Evolutionary conservation across 2,329 filamentous ascomycete genomes (phyloP), one percentile per base, ranked within the genome.

Genomic region (Talaromyces sp.): DNA sequence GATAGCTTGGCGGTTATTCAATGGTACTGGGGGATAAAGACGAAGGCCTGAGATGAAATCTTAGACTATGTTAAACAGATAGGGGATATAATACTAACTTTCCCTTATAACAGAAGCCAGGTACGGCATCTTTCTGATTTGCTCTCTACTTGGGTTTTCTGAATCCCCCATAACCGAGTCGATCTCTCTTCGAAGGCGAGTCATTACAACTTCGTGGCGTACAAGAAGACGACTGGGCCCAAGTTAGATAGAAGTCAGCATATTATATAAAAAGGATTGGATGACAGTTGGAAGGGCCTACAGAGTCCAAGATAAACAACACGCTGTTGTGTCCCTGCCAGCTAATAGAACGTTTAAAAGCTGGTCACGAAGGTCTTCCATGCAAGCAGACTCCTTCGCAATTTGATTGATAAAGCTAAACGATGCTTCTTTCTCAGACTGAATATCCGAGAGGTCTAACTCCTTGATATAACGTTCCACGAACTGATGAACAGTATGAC

Each of bases 21-120:
- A 65, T 1, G 79, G 78, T 5, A 81, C 77, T 5, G 74, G 71
- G 1, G 78, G 74, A 64, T 78, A 77, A 1, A 80, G 67, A 15
- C 79, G 75, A 31, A 81, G 69, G 6, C 71, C 74, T 70, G 47
- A n/a, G 17, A 43, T 43, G 5, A 43, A n/a, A 43, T 43, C 4
- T n/a, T 7, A 43, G 38, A n/a, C 15, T 43, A 17, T n/a, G 13
- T 38, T 38, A 15, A 13, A n/a, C 3, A 8, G 15, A 8, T 1
- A 15, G 17, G 17, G 15, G 13, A 40, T 34, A 63, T 10, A 19
- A 25, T 47, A 67, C 68, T 5, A 15, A 72, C 71, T 79, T 70
- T 86, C 84, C 63, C 81, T 81, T 56, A 82, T 76, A 1, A 86
- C 80, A 29, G 79, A 82, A 65, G 82, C 80, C 19, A 82, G 76